Percentiles rank a stretch among this genome's conserved stretches.
Conservation (phyloP, 306 rosid species). For the Dalbergia cochinchinensis region DNA sequence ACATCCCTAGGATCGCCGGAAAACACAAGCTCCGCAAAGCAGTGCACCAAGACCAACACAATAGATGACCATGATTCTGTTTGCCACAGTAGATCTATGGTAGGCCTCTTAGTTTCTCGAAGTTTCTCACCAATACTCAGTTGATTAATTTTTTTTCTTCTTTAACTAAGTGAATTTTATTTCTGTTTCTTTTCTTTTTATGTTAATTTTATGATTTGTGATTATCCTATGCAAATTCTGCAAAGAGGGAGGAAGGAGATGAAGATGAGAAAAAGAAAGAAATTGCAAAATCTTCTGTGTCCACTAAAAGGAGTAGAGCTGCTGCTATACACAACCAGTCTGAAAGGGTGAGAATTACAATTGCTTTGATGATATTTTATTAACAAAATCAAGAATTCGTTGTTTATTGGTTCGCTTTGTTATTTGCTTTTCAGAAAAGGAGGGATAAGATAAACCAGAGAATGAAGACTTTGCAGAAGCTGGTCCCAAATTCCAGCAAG, state of each 20-base stretch:
- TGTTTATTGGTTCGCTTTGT: constrained; percentile 25
- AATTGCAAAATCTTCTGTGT: constrained; percentile 64
- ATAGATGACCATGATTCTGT: constrained; percentile 83
- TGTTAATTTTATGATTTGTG: background rate
- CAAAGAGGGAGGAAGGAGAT: constrained; percentile 60
- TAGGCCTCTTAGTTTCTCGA: background rate
- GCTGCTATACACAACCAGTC: constrained; percentile 94
- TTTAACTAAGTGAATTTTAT: background rate
- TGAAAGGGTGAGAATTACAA: constrained; percentile 71
- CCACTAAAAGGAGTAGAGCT: constrained; percentile 82
- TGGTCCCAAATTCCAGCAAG: constrained; percentile 99
- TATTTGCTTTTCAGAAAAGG: constrained; percentile 73
- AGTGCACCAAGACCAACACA: constrained; percentile 55
- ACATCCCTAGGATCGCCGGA: constrained; percentile 72
- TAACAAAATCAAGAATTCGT: constrained; percentile 29
- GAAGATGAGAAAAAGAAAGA: constrained; percentile 57
- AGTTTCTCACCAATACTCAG: too few species aligned
- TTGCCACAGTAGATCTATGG: constrained; percentile 81
- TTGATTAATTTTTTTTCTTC: background rate
- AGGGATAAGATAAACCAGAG: constrained; percentile 96
- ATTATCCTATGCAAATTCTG: background rate
- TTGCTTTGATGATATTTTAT: constrained; percentile 3
- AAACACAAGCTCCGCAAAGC: constrained; percentile 63
- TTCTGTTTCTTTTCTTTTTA: background rate
- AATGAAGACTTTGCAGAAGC: constrained; percentile 95